These are phyloP conservation scores for Populus ilicifolia DNA, from an alignment of 345 rosid genomes.

Conservation along the genomic window DNA sequence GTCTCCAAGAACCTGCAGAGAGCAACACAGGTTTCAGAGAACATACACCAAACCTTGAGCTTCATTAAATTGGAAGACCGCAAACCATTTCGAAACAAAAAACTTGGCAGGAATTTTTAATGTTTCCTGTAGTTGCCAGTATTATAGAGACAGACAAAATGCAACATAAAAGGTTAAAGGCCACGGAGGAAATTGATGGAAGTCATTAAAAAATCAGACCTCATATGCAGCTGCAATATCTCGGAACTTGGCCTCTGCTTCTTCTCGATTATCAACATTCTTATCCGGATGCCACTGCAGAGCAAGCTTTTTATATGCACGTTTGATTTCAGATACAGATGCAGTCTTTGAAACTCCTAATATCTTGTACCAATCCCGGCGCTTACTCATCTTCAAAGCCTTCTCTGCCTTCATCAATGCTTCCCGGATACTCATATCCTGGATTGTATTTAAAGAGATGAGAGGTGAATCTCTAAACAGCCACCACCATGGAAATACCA, in stretches of 20 bases:
- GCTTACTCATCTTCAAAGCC: conserved; percentile 91
- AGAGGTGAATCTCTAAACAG: not conserved
- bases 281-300: conserved; percentile 98
- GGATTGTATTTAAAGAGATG: conserved; percentile 5
- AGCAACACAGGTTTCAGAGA: conserved; percentile 1
- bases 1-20: conserved; percentile 70
- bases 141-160: no score
- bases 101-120: no score
- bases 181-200: no score
- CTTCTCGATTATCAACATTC: conserved; percentile 88
- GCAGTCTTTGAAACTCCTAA: conserved; percentile 80
- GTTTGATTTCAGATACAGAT: conserved; percentile 76
- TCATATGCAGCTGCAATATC: conserved; percentile 98
- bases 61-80: no score
- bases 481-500: not conserved
- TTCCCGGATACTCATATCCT: conserved; percentile 85
- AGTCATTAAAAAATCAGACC: conserved; percentile 35
- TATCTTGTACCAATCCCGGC: conserved; percentile 95
- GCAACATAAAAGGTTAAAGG: no score
- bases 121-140: no score
- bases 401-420: conserved; percentile 85
- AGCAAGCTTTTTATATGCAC: conserved; percentile 95
- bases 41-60: not conserved
- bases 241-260: conserved; percentile 83
- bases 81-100: not conserved